Evolutionary conservation across 2,329 filamentous ascomycete genomes (phyloP).

Genomic region (Madurella fahalii): DNA sequence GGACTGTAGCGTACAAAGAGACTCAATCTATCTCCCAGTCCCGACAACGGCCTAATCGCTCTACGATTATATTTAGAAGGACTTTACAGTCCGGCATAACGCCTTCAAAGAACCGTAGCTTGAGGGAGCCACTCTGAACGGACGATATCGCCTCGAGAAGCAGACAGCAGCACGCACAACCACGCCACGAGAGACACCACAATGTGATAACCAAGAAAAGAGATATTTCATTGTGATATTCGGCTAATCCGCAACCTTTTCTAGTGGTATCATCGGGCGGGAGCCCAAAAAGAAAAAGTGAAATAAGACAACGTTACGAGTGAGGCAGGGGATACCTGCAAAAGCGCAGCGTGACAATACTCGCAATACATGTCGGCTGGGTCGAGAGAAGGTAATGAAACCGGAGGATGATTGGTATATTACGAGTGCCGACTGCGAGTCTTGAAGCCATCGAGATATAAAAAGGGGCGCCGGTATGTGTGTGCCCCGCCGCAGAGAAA

Average conservation of each 20-base stretch:
- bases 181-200: background rate
- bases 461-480: background rate
- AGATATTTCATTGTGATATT: constrained; percentile 7
- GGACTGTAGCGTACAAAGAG: too few relatives aligned
- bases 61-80: background rate
- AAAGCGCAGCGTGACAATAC: background rate
- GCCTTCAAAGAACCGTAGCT: too few relatives aligned
- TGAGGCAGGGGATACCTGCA: background rate
- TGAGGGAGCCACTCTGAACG: background rate
- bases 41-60: too few relatives aligned
- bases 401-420: constrained; percentile 14
- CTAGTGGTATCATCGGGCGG: constrained; percentile 30
- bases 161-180: background rate
- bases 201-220: background rate
- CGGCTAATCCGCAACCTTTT: constrained; percentile 24
- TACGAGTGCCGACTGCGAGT: constrained; percentile 13
- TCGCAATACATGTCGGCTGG: background rate
- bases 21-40: too few relatives aligned
- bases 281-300: constrained; percentile 7
- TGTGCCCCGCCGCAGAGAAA: constrained; percentile 7
- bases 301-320: constrained; percentile 5
- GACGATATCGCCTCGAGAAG: background rate
- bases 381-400: background rate
- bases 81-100: too few relatives aligned
- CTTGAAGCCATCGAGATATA: background rate